Conservation (phyloP, 192 early-diverging fungal species). For the Geranomyces michiganensis region DNA sequence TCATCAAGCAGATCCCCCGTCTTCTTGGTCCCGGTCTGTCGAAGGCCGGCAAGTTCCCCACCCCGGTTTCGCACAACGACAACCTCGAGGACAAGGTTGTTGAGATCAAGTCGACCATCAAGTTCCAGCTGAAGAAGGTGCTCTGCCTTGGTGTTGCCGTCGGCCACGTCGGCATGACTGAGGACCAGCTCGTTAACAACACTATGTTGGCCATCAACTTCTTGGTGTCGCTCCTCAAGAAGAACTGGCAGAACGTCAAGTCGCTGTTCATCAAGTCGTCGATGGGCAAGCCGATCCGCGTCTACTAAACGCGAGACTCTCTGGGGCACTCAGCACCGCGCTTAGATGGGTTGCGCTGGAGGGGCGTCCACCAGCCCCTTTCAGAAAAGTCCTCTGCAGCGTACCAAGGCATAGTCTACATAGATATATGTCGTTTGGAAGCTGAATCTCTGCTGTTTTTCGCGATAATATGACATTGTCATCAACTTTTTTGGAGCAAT, state of each 20-base stretch:
- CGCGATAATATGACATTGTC: not conserved
- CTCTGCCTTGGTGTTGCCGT: slow-evolving; percentile 97
- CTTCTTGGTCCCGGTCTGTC: slow-evolving; percentile 97
- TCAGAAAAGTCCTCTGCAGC: slow-evolving; percentile 23
- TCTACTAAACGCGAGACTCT: slow-evolving; percentile 25
- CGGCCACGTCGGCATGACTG: slow-evolving; percentile 91
- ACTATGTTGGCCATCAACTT: slow-evolving; percentile 99
- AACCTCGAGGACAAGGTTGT: slow-evolving; percentile 83
- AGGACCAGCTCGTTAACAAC: slow-evolving; percentile 94
- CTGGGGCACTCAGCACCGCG: not conserved
- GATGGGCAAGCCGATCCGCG: slow-evolving; percentile 81
- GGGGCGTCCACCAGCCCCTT: not conserved
- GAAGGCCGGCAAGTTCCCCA: slow-evolving; percentile 99
- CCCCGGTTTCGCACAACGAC: slow-evolving; percentile 88
- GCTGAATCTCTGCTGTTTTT: slow-evolving; percentile 35
- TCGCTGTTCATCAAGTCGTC: slow-evolving; percentile 96
- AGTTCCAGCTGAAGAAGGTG: slow-evolving; percentile 99
- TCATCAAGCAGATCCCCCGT: slow-evolving; percentile 99
- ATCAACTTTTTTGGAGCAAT: too few relatives aligned
- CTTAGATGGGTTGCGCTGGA: slow-evolving; percentile 24
- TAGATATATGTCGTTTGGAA: slow-evolving; percentile 28
- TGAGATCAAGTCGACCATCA: slow-evolving; percentile 96
- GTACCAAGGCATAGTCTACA: slow-evolving; percentile 32
- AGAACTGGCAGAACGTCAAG: slow-evolving; percentile 99
- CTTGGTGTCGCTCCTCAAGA: slow-evolving; percentile 96